Base-by-base conservation (phyloP, 2,329 filamentous ascomycete genomes). In the Seiridium cupressi region DNA sequence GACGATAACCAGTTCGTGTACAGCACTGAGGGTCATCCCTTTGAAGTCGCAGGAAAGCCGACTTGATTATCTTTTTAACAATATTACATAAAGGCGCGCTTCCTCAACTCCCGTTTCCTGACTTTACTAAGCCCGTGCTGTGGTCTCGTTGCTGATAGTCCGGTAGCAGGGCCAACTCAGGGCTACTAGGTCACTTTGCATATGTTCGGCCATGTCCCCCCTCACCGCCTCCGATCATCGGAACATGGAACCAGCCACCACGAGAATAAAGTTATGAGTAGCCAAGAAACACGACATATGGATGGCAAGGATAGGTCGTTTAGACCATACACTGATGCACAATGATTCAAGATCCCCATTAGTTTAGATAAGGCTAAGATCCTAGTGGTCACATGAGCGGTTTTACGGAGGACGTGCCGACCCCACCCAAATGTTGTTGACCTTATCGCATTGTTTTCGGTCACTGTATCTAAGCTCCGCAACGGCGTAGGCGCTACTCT, bases 1-100 rank as follows among this genome's bases (percentile, higher is more conserved):
- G 72, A 74, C 55, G 68, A 72, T 18, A 83, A 82, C 64, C 59
- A 76, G 62, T 85, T 83, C 4, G 76, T 81, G 18, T 87, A 85
- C 73, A 85, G 82, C 69, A 78, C 82, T 51, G 75, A 73, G 66
- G 70, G 69, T 4, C 71, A 73, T 57, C 71, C 71, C 11, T 44
- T 73, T 53, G 62, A 46, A 47, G 70, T 72, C 51, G 67, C 64
- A 18, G 71, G 71, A 2, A 65, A 51, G 26, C 70, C 69, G 10
- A 66, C 68, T 11, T 53, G 26, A 55, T 38, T 40, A 26, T 26
- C 18, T 26, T 26, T 26, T 26, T 1, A 26, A 26, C 18, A 26
- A 26, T 1, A 26, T 26, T 26, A 26, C 18, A 26, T 26, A 26
- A 26, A 26, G 18, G 18, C 18, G 18, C 18, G 18, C 18, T 26